Percentiles rank a stretch among this genome's conserved stretches.
phyloP scores from a whole-genome alignment of 169 alveolate genomes.

The Plasmodium coatneyi region DNA sequence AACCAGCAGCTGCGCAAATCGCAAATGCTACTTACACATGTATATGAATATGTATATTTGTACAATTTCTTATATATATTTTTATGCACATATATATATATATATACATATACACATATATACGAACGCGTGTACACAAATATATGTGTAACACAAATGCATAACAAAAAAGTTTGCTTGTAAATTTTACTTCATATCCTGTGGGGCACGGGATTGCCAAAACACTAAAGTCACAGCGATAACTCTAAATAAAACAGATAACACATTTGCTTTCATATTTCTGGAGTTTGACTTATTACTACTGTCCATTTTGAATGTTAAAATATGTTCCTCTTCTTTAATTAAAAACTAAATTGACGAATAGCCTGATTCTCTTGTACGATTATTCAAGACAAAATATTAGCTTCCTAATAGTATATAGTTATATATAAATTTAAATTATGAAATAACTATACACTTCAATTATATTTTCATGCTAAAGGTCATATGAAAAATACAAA shows the following conservation, averaged over 20 bases:
- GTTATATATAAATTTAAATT: neutral
- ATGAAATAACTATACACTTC: neutral
- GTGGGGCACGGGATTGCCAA: neutral
- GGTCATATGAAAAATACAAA: neutral
- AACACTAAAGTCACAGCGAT: neutral
- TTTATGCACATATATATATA: neutral
- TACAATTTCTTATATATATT: too few relatives aligned
- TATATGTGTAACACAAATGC: neutral
- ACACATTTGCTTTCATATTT: neutral
- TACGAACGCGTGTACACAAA: neutral
- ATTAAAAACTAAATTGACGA: neutral
- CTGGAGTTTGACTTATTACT: neutral
- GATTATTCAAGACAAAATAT: neutral
- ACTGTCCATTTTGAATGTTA: neutral
- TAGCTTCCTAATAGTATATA: neutral
- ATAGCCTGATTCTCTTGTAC: neutral
- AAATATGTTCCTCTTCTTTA: neutral
- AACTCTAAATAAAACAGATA: conserved; percentile 1
- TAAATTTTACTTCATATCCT: conserved; percentile 5
- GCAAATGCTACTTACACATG: neutral
- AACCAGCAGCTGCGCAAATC: neutral
- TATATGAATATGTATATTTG: too few relatives aligned
- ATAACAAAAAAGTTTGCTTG: neutral
- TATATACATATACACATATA: neutral
- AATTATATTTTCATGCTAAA: neutral